Conservation (phyloP, 2,329 filamentous ascomycete species). For the Penicillium sp. region DNA sequence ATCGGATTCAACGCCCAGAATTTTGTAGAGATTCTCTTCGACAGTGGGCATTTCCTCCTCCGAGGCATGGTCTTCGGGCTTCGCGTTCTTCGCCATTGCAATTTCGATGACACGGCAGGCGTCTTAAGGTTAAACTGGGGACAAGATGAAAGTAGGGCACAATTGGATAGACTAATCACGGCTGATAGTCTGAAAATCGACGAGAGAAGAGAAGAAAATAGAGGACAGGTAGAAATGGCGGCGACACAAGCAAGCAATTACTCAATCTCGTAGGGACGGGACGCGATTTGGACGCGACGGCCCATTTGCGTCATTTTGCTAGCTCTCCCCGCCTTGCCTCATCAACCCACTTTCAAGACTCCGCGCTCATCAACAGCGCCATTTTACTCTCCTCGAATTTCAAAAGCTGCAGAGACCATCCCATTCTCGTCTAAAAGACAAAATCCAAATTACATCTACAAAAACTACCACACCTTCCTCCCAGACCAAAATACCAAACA, state of each 20-base stretch:
- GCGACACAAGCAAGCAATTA: not conserved
- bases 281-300: slow-evolving; percentile 30
- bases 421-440: not conserved
- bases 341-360: slow-evolving; percentile 7
- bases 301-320: slow-evolving; percentile 27
- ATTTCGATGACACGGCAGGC: not conserved
- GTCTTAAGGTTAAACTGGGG: no score
- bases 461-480: not conserved
- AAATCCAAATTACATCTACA: not conserved
- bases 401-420: not conserved
- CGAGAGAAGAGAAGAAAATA: no score
- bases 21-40: slow-evolving; percentile 63
- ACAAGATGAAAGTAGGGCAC: not conserved
- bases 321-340: slow-evolving; percentile 20
- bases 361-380: not conserved
- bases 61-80: slow-evolving; percentile 49
- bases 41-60: slow-evolving; percentile 21
- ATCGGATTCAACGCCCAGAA: slow-evolving; percentile 66
- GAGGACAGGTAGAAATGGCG: not conserved
- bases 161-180: not conserved
- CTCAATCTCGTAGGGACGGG: not conserved
- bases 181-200: not conserved
- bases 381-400: not conserved
- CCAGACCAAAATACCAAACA: not conserved
- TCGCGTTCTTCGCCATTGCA: slow-evolving; percentile 19